Base-by-base conservation (phyloP, 176 grass and related monocot species). In the Dactylis glomerata region DNA sequence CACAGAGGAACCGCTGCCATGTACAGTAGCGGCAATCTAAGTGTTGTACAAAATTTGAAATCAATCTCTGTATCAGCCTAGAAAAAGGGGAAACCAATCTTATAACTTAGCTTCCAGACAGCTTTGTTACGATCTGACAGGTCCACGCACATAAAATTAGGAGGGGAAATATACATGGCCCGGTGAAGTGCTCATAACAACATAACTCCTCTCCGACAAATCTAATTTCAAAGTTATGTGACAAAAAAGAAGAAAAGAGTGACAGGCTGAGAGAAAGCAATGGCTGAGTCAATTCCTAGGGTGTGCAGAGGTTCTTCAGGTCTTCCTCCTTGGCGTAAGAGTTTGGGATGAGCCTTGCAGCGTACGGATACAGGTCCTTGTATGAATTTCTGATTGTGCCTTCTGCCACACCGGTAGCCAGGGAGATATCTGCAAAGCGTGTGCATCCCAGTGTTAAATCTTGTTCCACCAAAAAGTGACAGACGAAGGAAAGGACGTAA, bases 311-410 rank as follows among this genome's bases (percentile, higher is more conserved):
- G 79, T 97, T 97, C 90, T 91, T 97, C 56, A 97, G 77, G 78
- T 97, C 94, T 86, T 94, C 94, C 83, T 97, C 94, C 85, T 92
- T 94, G 49, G 91, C 92, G 24, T 89, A 97, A 67, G 78, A 76
- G 50, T 90, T 90, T 12, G 94, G 89, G 77, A 97, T 97, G 58
- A 97, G 89, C 81, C 94, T 97, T 14, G 87, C 62, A 3, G 92
- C 94, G 32, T 94, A 97, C 14, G 92, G 92, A 79, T 97, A 64
- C 75, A 97, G 87, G 86, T 97, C 94, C 81, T 94, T 97, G 64
- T 97, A 97, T 7, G 94, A 93, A 92, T 97, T 97, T 84, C 92
- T 94, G 59, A 97, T 97, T 46, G 94, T 97, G 9, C 94, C 94
- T 88, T 97, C 94, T 57, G 94, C 94, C 71, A 93, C 92, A 74